Percentiles rank a stretch among this genome's conserved stretches.
Conservation (phyloP, 106 monocot genomes). For the Dioscorea dumetorum region DNA sequence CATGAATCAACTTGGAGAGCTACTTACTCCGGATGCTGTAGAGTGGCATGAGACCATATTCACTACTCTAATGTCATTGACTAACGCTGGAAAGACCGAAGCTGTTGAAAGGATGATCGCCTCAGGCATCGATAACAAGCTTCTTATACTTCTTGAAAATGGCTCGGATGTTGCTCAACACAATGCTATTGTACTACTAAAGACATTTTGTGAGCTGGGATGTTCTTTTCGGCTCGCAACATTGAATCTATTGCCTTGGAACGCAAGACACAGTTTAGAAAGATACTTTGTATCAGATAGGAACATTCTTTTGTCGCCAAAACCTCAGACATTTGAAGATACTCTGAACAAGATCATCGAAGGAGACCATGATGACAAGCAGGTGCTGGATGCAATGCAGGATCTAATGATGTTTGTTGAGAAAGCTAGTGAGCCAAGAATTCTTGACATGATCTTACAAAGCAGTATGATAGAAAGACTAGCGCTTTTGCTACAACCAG, state of each 20-base stretch:
- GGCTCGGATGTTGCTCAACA: slow-evolving; percentile 39
- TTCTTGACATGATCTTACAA: slow-evolving; percentile 30
- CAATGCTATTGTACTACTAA: slow-evolving; percentile 29
- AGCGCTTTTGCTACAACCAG: slow-evolving; percentile 15
- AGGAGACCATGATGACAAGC: slow-evolving; percentile 15
- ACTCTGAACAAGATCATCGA: slow-evolving; percentile 16
- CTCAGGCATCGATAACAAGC: slow-evolving; percentile 27
- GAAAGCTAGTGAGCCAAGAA: slow-evolving; percentile 22
- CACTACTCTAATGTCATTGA: slow-evolving; percentile 22
- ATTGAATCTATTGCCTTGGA: slow-evolving; percentile 43
- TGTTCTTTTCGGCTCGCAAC: slow-evolving; percentile 17
- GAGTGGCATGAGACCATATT: slow-evolving; percentile 40
- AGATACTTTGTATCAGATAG: slow-evolving; percentile 23
- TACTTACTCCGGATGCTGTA: slow-evolving; percentile 24
- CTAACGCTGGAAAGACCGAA: slow-evolving; percentile 31
- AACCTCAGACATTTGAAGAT: slow-evolving; percentile 24
- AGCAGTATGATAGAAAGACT: slow-evolving; percentile 29
- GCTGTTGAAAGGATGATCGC: slow-evolving; percentile 33
- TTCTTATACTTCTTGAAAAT: slow-evolving; percentile 26
- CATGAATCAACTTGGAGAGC: slow-evolving; percentile 20
- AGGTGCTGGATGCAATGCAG: slow-evolving; percentile 25
- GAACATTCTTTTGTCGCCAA: slow-evolving; percentile 20
- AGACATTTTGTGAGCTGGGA: slow-evolving; percentile 34
- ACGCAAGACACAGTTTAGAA: slow-evolving; percentile 43
- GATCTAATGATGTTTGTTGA: slow-evolving; percentile 37